phyloP scores from a whole-genome alignment of 352 stramenopile species.

The Thalassiosira livingstoniorum region DNA sequence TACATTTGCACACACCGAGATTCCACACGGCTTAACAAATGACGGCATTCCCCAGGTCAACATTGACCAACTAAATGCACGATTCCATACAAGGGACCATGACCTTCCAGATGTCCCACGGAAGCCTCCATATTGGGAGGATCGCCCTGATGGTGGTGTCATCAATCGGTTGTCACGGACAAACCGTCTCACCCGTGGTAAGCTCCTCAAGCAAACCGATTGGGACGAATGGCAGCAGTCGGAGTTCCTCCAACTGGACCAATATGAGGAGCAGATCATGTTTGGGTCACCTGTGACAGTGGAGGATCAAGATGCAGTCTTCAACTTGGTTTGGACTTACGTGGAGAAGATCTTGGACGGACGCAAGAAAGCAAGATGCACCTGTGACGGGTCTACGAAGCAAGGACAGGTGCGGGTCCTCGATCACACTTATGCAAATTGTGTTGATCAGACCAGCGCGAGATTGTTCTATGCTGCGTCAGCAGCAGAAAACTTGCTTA shows the following conservation, averaged over 20 bases:
- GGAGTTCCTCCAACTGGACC: background rate
- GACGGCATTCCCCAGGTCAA: too few species aligned
- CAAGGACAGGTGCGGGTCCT: background rate
- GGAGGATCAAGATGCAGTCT: background rate
- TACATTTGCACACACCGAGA: background rate
- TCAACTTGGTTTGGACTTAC: slow-evolving; percentile 4
- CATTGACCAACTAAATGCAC: too few species aligned
- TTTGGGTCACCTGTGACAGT: background rate
- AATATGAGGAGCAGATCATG: slow-evolving; percentile 1
- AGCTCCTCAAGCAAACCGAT: background rate
- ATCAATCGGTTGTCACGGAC: too few species aligned
- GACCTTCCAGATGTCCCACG: too few species aligned
- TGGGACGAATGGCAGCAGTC: slow-evolving; percentile 6
- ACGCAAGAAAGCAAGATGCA: slow-evolving; percentile 9
- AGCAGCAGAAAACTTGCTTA: background rate
- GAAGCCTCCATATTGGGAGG: too few species aligned
- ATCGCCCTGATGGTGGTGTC: too few species aligned
- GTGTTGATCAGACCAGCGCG: background rate
- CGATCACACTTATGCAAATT: background rate
- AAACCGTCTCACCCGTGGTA: background rate
- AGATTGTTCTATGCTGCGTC: too few species aligned
- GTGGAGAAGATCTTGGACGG: background rate
- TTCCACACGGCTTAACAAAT: too few species aligned
- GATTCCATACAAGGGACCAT: too few species aligned
- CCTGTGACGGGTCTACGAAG: background rate